These are phyloP conservation scores for Xylaria nigripes DNA, from an alignment of 495 filamentous ascomycete genomes.

Conservation along the genomic window DNA sequence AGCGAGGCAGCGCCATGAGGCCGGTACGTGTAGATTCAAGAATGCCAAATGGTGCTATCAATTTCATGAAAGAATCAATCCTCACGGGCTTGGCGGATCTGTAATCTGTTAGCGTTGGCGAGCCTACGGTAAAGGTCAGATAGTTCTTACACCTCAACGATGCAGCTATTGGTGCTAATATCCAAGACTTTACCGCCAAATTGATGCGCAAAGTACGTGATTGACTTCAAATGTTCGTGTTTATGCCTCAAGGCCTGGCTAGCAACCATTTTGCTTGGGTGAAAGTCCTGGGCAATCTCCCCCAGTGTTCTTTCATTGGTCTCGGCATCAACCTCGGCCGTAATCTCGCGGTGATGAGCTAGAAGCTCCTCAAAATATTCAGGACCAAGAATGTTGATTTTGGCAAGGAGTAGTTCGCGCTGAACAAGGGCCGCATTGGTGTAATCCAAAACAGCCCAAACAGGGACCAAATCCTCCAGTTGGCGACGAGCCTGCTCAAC, in stretches of 20 bases:
- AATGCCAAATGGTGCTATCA: conserved; percentile 92
- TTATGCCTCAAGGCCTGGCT: conserved; percentile 90
- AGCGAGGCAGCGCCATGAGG: conserved; percentile 92
- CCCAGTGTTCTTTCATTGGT: conserved; percentile 30
- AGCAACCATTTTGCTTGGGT: conserved; percentile 73
- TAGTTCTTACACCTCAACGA: conserved; percentile 82
- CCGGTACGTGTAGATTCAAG: conserved; percentile 90
- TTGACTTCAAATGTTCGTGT: conserved; percentile 89
- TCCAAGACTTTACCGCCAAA: conserved; percentile 96
- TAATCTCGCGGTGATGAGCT: conserved; percentile 80
- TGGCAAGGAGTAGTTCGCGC: conserved; percentile 90
- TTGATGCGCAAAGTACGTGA: conserved; percentile 92
- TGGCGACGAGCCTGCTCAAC: conserved; percentile 95
- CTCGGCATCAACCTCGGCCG: conserved; percentile 33
- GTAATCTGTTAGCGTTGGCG: conserved; percentile 14
- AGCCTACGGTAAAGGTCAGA: background rate
- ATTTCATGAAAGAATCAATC: conserved; percentile 96
- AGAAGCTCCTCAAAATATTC: conserved; percentile 97
- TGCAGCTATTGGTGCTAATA: conserved; percentile 96
- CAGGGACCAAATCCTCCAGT: conserved; percentile 91
- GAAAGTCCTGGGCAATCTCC: conserved; percentile 57
- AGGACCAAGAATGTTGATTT: conserved; percentile 88
- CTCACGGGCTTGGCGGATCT: conserved; percentile 87
- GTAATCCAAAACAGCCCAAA: conserved; percentile 98
- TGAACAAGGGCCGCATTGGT: conserved; percentile 89